Evolutionary conservation across 805 yeast species (phyloP), one percentile per base, ranked within the genome.

Genomic region (Pichia nakasei): DNA sequence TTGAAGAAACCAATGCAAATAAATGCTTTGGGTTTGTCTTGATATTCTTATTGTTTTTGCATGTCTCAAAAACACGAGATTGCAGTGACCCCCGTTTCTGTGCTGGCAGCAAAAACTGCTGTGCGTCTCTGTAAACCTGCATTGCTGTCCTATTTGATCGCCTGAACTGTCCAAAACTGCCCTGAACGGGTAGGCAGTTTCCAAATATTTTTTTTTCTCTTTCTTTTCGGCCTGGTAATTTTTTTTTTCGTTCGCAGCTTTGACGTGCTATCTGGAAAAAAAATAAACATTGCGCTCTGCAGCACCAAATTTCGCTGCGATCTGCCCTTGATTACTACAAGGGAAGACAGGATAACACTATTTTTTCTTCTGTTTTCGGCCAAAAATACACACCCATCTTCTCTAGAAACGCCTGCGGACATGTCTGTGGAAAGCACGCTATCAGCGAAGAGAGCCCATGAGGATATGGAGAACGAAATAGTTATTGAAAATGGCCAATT

Each of bases 11-110:
- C 22, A 91, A 65, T 0, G 97, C 98, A 67, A 71, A 87, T 2
- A 89, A 65, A 57, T 91, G 96, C 55, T 84, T 85, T 1, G 97
- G 95, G 47, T 87, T 77, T 0, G 80, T 67, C 54, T 73, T 68
- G 44, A 81, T 59, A 13, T 35, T 26, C 52, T 67, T 69, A 43
- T 67, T 69, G 37, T 60, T 63, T 47, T 66, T 73, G 8, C 78
- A 60, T 2, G 73, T 68, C 36, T 69, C 73, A 55, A 78, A 72
- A 4, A 80, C 70, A 22, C 80, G 57, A 5, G 68, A 64, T 49
- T 74, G 78, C 38, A 79, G 54, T 1, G 84, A 76, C 0, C 84
- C 84, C 20, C 72, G 68, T 40, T 64, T 70, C 8, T 67, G 65
- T 33, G 65, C 60, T 1, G 50, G 44, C 1, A 53, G 51, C n/a